These are phyloP conservation scores for Paraurostyla sp. DNA, from an alignment of 73 alveolate species.

Conservation along the genomic window DNA sequence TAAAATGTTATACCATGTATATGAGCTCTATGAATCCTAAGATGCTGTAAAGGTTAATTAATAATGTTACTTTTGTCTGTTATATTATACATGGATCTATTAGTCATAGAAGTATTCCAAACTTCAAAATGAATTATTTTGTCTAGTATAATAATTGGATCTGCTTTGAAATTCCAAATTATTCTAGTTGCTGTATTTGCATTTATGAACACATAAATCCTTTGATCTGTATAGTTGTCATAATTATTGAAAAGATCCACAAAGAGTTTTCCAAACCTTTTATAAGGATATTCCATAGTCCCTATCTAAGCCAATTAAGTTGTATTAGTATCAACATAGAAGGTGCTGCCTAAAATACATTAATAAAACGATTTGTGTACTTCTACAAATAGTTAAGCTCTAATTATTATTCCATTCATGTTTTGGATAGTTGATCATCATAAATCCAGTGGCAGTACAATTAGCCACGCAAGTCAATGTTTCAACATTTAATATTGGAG, in stretches of 20 bases:
- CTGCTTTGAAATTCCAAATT: background rate
- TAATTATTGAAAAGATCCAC: conserved; percentile 2
- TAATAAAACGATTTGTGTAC: too few relatives aligned
- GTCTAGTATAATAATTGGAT: background rate
- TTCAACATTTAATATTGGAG: background rate
- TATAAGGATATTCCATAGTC: conserved; percentile 1
- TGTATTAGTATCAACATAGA: background rate
- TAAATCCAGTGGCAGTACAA: background rate
- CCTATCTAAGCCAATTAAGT: background rate
- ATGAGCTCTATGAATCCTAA: background rate
- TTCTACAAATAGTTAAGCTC: background rate
- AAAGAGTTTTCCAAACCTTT: conserved; percentile 2
- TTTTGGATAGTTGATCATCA: background rate
- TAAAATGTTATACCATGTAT: background rate
- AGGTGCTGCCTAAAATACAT: background rate
- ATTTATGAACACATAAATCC: background rate
- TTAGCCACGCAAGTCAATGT: background rate
- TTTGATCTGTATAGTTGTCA: conserved; percentile 1
- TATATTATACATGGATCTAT: background rate
- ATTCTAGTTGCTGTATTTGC: background rate
- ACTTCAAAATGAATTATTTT: background rate
- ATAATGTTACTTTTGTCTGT: conserved; percentile 13
- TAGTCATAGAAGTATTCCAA: background rate
- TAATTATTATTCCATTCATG: background rate
- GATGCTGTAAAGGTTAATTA: background rate